Evolutionary conservation across 2,329 filamentous ascomycete species (phyloP), one percentile per base, ranked within the genome.

Genomic region (Aspergillus oerlinghausenensis): DNA sequence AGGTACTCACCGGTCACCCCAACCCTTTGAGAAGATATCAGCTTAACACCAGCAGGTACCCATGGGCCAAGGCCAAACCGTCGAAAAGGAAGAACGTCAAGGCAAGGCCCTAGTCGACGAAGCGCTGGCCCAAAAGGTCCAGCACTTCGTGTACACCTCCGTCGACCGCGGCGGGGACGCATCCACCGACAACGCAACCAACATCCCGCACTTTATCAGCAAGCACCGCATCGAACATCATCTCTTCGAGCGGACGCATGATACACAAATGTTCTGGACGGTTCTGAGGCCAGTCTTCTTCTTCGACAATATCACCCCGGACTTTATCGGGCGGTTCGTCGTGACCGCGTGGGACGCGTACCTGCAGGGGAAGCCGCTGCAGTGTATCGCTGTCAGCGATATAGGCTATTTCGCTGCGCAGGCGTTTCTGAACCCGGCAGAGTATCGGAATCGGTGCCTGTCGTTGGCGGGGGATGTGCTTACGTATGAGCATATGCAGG

Each of bases 201-300:
- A 76, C 0, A 77, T 88, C 49, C 82, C 83, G 0, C 85, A 89
- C 68, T 89, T 89, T 68, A 77, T 78, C 56, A 77, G 71, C 63
- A 89, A 89, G 67, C 78, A 83, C 62, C 69, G 79, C 10, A 84
- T 88, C 63, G 87, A 89, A 71, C 72, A 80, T 52, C 77, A 88
- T 60, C 77, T 89, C n/a, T 72, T 81, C 29, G 73, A 80, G 26
- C 73, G 75, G 35, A 65, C 75, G 8, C 70, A 70, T 3, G 73
- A 73, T 1, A 73, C 74, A 1, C 69, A 64, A 0, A 85, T 86
- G 83, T 72, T 71, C 6, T 88, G 82, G 80, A 86, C 83, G 0
- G 81, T 88, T 42, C 72, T 88, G 2, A 79, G 85, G 3, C 85
- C 85, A 0, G 80, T 82, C 0, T 82, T 81, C 1, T 88, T 88